Evolutionary conservation across 2,329 filamentous ascomycete species (phyloP).

Genomic region (Fusarium chlamydosporum): DNA sequence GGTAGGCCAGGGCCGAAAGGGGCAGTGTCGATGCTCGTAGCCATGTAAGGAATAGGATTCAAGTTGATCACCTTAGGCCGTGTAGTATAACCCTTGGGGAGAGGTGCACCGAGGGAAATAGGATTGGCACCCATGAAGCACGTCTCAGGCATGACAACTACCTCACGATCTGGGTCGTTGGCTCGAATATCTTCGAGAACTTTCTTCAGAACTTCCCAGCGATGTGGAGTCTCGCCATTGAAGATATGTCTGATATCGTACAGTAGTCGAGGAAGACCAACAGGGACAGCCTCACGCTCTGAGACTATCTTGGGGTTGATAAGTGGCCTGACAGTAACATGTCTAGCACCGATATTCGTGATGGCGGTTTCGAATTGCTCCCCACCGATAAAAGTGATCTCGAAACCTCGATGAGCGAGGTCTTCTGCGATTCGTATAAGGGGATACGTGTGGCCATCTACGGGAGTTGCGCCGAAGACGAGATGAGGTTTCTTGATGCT

Average conservation of each 20-base stretch:
- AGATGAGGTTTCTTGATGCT: slow-evolving; percentile 49
- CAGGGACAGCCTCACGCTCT: slow-evolving; percentile 33
- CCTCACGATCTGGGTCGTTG: slow-evolving; percentile 54
- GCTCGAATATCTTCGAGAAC: slow-evolving; percentile 55
- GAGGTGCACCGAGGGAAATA: slow-evolving; percentile 56
- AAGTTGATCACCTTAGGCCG: slow-evolving; percentile 58
- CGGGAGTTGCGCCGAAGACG: slow-evolving; percentile 49
- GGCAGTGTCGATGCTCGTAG: slow-evolving; percentile 56
- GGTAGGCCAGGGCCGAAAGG: slow-evolving; percentile 58
- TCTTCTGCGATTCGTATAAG: slow-evolving; percentile 55
- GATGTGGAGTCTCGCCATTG: slow-evolving; percentile 50
- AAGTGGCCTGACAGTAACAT: slow-evolving; percentile 44
- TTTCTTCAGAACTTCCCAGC: slow-evolving; percentile 53
- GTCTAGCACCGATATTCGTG: slow-evolving; percentile 57
- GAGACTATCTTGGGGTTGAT: slow-evolving; percentile 40
- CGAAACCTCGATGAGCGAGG: slow-evolving; percentile 58
- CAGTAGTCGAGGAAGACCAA: slow-evolving; percentile 50
- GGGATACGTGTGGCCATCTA: slow-evolving; percentile 53
- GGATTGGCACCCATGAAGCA: slow-evolving; percentile 57
- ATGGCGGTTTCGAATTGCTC: slow-evolving; percentile 55
- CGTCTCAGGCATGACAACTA: slow-evolving; percentile 62
- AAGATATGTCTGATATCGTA: slow-evolving; percentile 51
- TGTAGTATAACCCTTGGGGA: slow-evolving; percentile 56
- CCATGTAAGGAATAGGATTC: slow-evolving; percentile 56
- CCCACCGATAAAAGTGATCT: slow-evolving; percentile 60